Percentiles rank a stretch among this genome's conserved stretches.
Conservation (phyloP, 768 basidiomycete genomes). For the Boletus sensibilis region DNA sequence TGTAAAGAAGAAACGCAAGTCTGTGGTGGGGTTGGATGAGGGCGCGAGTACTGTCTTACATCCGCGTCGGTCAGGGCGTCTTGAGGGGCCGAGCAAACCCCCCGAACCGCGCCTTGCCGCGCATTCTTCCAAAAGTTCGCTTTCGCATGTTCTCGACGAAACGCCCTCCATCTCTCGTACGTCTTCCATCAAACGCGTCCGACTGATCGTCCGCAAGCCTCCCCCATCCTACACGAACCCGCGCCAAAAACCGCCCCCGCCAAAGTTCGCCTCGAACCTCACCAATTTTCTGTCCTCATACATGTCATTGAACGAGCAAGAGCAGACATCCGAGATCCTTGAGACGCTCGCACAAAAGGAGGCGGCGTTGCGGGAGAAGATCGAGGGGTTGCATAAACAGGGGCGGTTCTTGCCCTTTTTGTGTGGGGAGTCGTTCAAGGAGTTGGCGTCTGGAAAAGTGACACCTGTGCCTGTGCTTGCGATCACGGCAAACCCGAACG, state of each 20-base stretch:
- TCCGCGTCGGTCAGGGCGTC: constrained; percentile 21
- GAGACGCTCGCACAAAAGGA: constrained; percentile 41
- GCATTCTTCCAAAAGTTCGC: not conserved
- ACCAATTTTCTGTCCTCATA: constrained; percentile 62
- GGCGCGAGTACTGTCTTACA: not conserved
- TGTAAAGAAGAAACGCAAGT: constrained; percentile 30
- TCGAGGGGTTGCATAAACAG: constrained; percentile 42
- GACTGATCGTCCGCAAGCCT: constrained; percentile 63
- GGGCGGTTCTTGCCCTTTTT: constrained; percentile 47
- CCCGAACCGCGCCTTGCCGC: not conserved
- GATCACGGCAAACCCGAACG: constrained; percentile 17
- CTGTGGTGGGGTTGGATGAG: constrained; percentile 4
- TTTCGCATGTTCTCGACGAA: not conserved
- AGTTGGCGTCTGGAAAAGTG: constrained; percentile 1
- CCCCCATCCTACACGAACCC: constrained; percentile 63
- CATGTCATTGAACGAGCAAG: constrained; percentile 48
- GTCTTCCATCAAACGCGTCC: constrained; percentile 56
- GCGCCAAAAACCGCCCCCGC: constrained; percentile 56
- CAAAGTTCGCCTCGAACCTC: constrained; percentile 55
- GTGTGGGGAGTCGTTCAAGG: constrained; percentile 28
- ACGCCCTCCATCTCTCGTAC: constrained; percentile 10
- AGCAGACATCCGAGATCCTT: constrained; percentile 41
- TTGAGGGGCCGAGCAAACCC: constrained; percentile 16
- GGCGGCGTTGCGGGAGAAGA: constrained; percentile 43
- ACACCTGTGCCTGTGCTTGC: constrained; percentile 1